Base-by-base conservation (phyloP, 345 rosid genomes). In the Linum trigynum region DNA sequence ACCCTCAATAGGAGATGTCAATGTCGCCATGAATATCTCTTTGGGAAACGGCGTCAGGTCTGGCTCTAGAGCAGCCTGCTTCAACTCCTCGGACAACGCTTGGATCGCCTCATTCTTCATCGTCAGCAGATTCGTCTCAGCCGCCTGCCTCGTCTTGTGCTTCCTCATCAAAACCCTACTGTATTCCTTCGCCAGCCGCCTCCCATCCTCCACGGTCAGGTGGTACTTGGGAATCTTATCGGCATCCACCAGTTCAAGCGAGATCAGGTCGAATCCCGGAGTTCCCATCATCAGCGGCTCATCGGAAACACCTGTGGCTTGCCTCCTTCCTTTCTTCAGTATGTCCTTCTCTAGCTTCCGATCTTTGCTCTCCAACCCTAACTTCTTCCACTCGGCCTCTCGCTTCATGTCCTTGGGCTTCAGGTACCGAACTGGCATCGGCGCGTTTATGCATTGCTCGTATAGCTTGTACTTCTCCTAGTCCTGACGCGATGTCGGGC, bases 1-100 rank as follows among this genome's bases (percentile, higher is more conserved):
- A 59, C 97, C 97, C 76, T 90, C 95, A 74, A 90, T 94, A 2
- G 99, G 97, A 3, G 97, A 96, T n/a, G 97, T 90, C 64, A 94
- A 82, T 1, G 96, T 83, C 0, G 97, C 92, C 97, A 88, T 85
- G 63, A 84, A 85, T 67, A 95, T 77, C 65, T 83, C 81, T 0
- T 75, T 80, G 0, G 99, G 97, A 66, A 87, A 87, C 0, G 95
- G 95, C 5, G 89, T 69, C 72, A 80, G 74, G 75, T 92, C 98
- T 2, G 95, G 97, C 15, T 85, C 83, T 76, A 90, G 70, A 0
- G 97, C 97, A 0, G 91, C 88, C 73, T 55, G 69, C 74, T 78
- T 86, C 55, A 89, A 71, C 57, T 75, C 59, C 43, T 86, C 92
- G 1, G 98, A 91, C 86, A 92, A 80, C 0, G 97, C 95, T 55